Conservation (phyloP, 2,329 filamentous ascomycete species). For the Mycocentrospora acerina region DNA sequence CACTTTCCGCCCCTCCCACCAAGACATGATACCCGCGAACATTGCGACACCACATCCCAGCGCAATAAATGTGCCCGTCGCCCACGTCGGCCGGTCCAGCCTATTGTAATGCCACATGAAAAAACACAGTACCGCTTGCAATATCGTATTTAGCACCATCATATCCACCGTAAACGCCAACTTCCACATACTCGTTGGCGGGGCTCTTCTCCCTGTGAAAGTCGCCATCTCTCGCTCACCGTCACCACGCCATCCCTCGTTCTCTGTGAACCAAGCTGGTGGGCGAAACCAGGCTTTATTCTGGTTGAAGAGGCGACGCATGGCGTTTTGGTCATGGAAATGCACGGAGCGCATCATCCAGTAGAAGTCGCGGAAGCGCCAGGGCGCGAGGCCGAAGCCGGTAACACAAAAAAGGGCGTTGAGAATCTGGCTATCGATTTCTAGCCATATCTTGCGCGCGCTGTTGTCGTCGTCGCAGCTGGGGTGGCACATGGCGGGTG, state of each 20-base stretch:
- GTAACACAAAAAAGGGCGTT: constrained; percentile 86
- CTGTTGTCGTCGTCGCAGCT: constrained; percentile 74
- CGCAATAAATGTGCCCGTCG: constrained; percentile 76
- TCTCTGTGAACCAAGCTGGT: constrained; percentile 61
- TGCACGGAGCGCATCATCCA: constrained; percentile 62
- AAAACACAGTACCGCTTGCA: constrained; percentile 71
- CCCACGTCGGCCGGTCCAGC: constrained; percentile 74
- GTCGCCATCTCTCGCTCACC: constrained; percentile 44
- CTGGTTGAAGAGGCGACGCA: constrained; percentile 71
- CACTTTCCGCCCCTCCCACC: constrained; percentile 62
- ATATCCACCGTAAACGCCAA: constrained; percentile 78
- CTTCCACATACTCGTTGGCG: constrained; percentile 70
- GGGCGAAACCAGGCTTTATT: constrained; percentile 76
- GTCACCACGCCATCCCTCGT: constrained; percentile 20
- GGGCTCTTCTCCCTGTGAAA: constrained; percentile 71
- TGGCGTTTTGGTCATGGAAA: constrained; percentile 49
- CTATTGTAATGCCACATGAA: constrained; percentile 84
- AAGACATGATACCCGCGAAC: constrained; percentile 68
- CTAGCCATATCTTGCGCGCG: constrained; percentile 79
- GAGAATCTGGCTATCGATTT: constrained; percentile 79
- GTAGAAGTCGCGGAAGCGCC: constrained; percentile 80
- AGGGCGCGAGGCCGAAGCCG: constrained; percentile 79
- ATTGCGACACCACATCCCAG: constrained; percentile 70
- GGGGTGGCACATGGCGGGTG: constrained; percentile 70
- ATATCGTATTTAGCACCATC: constrained; percentile 75